Conservation (phyloP, 106 monocot species). For the Dactylorhiza incarnata region DNA sequence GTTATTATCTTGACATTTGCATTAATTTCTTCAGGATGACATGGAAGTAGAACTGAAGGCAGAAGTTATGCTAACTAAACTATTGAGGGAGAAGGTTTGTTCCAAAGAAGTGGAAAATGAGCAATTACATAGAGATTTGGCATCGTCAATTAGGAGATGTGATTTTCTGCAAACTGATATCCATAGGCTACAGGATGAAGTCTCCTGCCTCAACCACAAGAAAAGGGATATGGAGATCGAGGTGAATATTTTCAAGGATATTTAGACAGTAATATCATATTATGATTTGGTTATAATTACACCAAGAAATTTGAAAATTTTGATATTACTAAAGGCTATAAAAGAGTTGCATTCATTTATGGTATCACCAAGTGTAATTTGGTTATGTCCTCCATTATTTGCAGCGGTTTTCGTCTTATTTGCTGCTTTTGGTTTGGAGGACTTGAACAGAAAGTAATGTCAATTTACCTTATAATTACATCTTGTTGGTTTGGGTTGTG, state of each 20-base stretch:
- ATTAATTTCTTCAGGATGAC: slow-evolving; percentile 35
- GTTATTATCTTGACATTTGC: not conserved
- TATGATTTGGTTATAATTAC: not conserved
- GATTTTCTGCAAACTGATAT: slow-evolving; percentile 44
- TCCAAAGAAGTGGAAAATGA: slow-evolving; percentile 61
- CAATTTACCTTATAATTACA: no score
- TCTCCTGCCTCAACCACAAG: slow-evolving; percentile 60
- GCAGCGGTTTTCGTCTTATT: no score
- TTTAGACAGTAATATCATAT: not conserved
- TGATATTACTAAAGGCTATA: not conserved
- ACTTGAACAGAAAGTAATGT: no score
- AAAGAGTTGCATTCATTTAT: not conserved
- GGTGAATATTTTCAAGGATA: slow-evolving; percentile 28
- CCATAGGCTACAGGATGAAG: slow-evolving; percentile 50
- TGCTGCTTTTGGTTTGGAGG: no score
- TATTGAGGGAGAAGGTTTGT: slow-evolving; percentile 53
- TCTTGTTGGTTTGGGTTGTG: no score
- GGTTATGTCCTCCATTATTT: not conserved
- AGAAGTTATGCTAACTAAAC: slow-evolving; percentile 51
- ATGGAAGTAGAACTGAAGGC: slow-evolving; percentile 58
- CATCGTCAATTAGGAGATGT: slow-evolving; percentile 44
- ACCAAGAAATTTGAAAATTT: not conserved
- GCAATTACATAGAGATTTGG: slow-evolving; percentile 51
- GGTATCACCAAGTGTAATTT: not conserved
- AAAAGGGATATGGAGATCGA: slow-evolving; percentile 55